Evolutionary conservation across 139 green algal genomes (phyloP).

Genomic region (Chlamydomonas incerta): DNA sequence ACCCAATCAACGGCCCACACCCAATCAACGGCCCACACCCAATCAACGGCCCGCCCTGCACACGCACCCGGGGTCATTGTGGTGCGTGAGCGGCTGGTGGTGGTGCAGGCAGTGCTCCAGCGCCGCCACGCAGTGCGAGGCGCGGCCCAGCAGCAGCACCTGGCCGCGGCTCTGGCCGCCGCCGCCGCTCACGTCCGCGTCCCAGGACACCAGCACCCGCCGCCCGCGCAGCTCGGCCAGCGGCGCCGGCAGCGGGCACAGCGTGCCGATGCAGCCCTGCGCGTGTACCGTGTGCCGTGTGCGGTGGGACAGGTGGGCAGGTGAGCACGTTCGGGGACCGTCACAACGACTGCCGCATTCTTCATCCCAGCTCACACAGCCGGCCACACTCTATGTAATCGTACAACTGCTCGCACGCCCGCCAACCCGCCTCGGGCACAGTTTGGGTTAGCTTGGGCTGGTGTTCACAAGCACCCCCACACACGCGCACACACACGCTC

Average conservation of each 20-base stretch:
- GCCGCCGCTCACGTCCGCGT: conserved; percentile 39
- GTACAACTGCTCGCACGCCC: too few species aligned
- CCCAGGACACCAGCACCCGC: conserved; percentile 61
- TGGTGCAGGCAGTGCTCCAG: conserved; percentile 37
- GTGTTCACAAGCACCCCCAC: too few species aligned
- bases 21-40: too few species aligned
- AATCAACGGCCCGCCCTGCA: too few species aligned
- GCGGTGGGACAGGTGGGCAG: not conserved
- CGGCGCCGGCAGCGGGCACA: conserved; percentile 46
- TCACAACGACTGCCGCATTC: too few species aligned
- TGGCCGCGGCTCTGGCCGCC: conserved; percentile 26
- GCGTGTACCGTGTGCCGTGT: too few species aligned
- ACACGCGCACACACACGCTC: not conserved
- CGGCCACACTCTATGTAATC: too few species aligned
- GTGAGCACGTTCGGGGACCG: not conserved
- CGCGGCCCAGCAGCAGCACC: conserved; percentile 68
- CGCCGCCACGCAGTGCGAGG: conserved; percentile 52
- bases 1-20: too few species aligned
- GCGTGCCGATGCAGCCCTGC: conserved; percentile 56
- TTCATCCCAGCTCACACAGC: too few species aligned
- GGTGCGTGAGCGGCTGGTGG: conserved; percentile 9
- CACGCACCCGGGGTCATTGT: not conserved
- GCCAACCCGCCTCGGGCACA: too few species aligned
- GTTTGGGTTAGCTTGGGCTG: too few species aligned
- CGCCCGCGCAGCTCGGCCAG: conserved; percentile 34